Base-by-base conservation (phyloP, 2,329 filamentous ascomycete genomes). In the Talaromyces pinophilus region DNA sequence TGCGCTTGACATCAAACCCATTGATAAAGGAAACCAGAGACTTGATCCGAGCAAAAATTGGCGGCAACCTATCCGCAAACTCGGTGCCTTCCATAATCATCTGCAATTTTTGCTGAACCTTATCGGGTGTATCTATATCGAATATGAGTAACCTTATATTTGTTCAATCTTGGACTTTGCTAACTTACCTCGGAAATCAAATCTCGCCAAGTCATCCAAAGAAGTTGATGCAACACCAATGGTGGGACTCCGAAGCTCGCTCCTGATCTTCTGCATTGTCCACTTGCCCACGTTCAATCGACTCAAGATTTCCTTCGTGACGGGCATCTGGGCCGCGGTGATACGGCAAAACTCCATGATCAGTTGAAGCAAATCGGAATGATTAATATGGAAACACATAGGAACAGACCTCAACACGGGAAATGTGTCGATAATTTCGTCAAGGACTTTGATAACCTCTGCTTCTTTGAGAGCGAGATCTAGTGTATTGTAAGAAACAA, bases 281-380 rank as follows among this genome's bases (percentile, higher is more conserved):
- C 86, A 89, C 67, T 89, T 88, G 57, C 90, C 86, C 17, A 96
- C 90, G 74, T 97, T 96, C 61, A 98, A 84, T 74, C 91, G 94
- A 77, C 92, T 96, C 48, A 99, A 82, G 1, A 90, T 86, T 68
- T 97, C 92, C 66, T 96, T 94, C 0, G 92, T 90, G 5, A 87
- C 83, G 10, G 88, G 85, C 48, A 92, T 86, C 62, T 90, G 87
- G 2, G 86, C 82, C 6, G 83, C 76, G 44, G 90, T 90, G 46
- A 99, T 90, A 17, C 92, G 88, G 74, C 93, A 98, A 72, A 91
- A 91, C 63, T 96, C 92, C 76, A 98, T 92, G n/a, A 98, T 90
- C 22, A 92, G 84, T 64, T 94, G 90, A 11, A 99, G 81, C 2
- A 99, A 83, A 75, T 93, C 90, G 0, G 92, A 92, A 75, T 99